Percentiles rank a stretch among this genome's conserved stretches.
These are phyloP conservation scores for Beauveria brongniartii DNA, from an alignment of 2,329 filamentous ascomycete genomes.

Conservation along the genomic window DNA sequence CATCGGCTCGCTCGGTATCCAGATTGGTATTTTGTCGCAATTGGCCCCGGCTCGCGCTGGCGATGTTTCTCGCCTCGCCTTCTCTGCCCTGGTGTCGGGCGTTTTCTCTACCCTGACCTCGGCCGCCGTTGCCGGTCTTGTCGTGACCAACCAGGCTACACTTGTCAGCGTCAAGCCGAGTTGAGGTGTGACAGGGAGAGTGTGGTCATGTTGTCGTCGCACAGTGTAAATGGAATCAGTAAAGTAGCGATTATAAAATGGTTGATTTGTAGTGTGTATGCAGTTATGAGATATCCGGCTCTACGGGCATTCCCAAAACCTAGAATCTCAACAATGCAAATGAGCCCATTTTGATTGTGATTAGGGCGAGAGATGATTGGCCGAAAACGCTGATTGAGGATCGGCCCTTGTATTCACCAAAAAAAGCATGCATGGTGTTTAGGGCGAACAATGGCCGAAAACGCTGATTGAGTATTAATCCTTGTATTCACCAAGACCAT, in stretches of 20 bases:
- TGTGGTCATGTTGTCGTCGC: background rate
- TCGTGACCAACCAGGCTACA: constrained; percentile 47
- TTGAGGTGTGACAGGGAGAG: background rate
- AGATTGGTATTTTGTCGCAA: constrained; percentile 81
- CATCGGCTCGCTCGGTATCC: constrained; percentile 78
- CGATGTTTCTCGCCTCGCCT: constrained; percentile 66
- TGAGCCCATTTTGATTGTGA: background rate
- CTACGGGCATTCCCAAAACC: background rate
- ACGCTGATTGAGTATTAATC: background rate
- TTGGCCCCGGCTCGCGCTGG: constrained; percentile 66
- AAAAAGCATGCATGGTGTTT: background rate
- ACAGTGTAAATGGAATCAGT: background rate
- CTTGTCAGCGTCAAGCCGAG: constrained; percentile 1
- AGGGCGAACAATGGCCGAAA: background rate
- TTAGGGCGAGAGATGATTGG: background rate
- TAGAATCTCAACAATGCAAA: background rate
- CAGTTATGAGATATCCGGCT: constrained; percentile 8
- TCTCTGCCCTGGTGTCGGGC: constrained; percentile 71
- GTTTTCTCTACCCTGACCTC: constrained; percentile 72
- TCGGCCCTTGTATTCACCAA: background rate
- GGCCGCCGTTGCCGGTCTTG: constrained; percentile 68
- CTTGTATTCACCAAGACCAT: background rate
- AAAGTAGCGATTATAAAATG: background rate
- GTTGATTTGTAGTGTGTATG: constrained; percentile 5
- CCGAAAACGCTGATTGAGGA: background rate